Percentiles rank a stretch among this genome's conserved stretches.
Evolutionary conservation across 2,329 filamentous ascomycete species (phyloP).

Genomic region (Myriosclerotinia curreyana): DNA sequence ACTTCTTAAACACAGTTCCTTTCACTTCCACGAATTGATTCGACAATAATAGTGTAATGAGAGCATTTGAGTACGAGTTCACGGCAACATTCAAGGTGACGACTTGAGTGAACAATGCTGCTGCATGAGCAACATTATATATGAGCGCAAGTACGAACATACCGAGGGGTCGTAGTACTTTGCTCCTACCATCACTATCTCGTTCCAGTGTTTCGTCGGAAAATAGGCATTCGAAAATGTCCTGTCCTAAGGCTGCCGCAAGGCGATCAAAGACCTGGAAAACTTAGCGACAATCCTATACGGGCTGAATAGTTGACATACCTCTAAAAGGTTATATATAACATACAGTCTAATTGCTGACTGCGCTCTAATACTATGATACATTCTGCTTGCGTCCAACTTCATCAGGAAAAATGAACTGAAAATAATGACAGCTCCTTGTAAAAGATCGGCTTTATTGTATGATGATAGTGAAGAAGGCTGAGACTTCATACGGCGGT

Average conservation of each 20-base stretch:
- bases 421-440: slow-evolving; percentile 81
- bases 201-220: slow-evolving; percentile 89
- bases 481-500: slow-evolving; percentile 76
- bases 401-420: slow-evolving; percentile 84
- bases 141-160: slow-evolving; percentile 84
- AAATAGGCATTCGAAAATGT: slow-evolving; percentile 93
- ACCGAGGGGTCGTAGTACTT: slow-evolving; percentile 81
- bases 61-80: slow-evolving; percentile 95
- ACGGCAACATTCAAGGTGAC: slow-evolving; percentile 97
- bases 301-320: slow-evolving; percentile 37
- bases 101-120: slow-evolving; percentile 92
- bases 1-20: slow-evolving; percentile 95
- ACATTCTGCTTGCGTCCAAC: slow-evolving; percentile 95
- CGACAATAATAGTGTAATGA: slow-evolving; percentile 86
- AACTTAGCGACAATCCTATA: slow-evolving; percentile 66
- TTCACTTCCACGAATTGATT: slow-evolving; percentile 99
- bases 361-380: slow-evolving; percentile 94
- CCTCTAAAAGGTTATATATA: slow-evolving; percentile 95
- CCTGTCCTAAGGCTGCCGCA: slow-evolving; percentile 87
- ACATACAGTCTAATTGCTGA: slow-evolving; percentile 98
- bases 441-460: slow-evolving; percentile 93
- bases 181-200: slow-evolving; percentile 83
- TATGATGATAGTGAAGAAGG: slow-evolving; percentile 82
- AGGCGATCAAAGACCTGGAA: slow-evolving; percentile 86
- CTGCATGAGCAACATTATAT: slow-evolving; percentile 86